Evolutionary conservation across 805 yeast species (phyloP).

Genomic region (Candida suzukii): DNA sequence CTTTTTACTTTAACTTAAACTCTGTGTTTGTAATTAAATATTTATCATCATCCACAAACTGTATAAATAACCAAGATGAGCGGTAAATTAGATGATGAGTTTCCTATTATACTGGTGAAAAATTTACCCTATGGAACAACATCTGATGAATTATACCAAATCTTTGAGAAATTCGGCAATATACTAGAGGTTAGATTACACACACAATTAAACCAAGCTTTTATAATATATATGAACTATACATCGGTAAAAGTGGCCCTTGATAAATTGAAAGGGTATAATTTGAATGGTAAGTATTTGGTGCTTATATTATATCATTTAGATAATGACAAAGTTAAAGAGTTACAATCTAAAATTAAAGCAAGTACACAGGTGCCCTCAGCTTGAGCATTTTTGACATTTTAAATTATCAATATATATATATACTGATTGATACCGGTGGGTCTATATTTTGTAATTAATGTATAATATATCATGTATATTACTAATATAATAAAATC

Average conservation of each 20-base stretch:
- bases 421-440: no score
- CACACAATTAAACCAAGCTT: constrained; percentile 36
- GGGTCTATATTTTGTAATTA: no score
- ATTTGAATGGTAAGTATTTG: constrained; percentile 50
- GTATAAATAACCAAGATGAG: neutral
- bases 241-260: constrained; percentile 43
- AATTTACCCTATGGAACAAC: constrained; percentile 50
- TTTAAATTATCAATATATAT: no score
- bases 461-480: no score
- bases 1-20: no score
- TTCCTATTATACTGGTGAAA: constrained; percentile 40
- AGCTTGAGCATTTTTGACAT: no score
- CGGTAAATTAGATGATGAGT: constrained; percentile 15
- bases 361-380: no score
- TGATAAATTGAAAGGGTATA: constrained; percentile 52
- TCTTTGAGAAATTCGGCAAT: constrained; percentile 50
- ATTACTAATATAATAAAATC: no score
- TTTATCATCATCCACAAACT: no score
- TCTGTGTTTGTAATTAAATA: no score
- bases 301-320: constrained; percentile 43
- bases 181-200: constrained; percentile 47
- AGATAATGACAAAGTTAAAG: constrained; percentile 27
- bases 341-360: constrained; percentile 9
- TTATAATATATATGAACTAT: constrained; percentile 43
- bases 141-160: constrained; percentile 38